Base-by-base conservation (phyloP, 2,329 filamentous ascomycete species). In the Diaporthe sp. region DNA sequence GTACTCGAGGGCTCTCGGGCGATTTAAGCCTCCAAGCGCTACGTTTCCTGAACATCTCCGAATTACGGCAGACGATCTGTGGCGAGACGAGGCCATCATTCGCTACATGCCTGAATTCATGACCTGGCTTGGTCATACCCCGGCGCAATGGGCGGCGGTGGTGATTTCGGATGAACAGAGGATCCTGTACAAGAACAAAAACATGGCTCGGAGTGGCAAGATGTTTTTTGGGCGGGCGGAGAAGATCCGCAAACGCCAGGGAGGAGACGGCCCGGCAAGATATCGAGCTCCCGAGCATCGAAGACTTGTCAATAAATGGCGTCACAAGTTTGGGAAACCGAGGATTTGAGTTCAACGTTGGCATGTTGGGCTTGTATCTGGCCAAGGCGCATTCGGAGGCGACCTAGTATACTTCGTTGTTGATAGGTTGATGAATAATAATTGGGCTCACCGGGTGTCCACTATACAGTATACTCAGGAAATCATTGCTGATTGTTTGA, bases 161-260 rank as follows among this genome's bases (percentile, higher is more conserved):
- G 22, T 4, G 4, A 7, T 67, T 37, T 67, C 62, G 12, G 7
- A 51, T 9, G 31, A 34, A 44, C 28, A 67, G 62, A 67, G 25
- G 6, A 25, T 17, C 19, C 44, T 67, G 28, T 37, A 67, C 28
- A 25, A 17, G 62, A 51, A 17, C 28, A 67, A 67, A 9, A n/a
- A 51, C 10, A 51, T 67, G 62, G 19, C 13, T 46, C 44, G 28
- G 44, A 67, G 62, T 37, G 44, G 62, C 44, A 67, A 67, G 44
- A 67, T 67, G 61, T 67, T 49, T 37, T 65, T 67, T 34, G 61
- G 61, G 28, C 25, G 61, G 42, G 61, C 61, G 12, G 61, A 67
- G 28, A 67, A 67, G 42, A n/a, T 49, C 44, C 61, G 61, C 9
- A n/a, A n/a, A 34, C 44, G 42, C 61, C 61, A 67, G 42, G 61